Conservation (phyloP, 495 filamentous ascomycete genomes). For the Aspergillus asperescens region DNA sequence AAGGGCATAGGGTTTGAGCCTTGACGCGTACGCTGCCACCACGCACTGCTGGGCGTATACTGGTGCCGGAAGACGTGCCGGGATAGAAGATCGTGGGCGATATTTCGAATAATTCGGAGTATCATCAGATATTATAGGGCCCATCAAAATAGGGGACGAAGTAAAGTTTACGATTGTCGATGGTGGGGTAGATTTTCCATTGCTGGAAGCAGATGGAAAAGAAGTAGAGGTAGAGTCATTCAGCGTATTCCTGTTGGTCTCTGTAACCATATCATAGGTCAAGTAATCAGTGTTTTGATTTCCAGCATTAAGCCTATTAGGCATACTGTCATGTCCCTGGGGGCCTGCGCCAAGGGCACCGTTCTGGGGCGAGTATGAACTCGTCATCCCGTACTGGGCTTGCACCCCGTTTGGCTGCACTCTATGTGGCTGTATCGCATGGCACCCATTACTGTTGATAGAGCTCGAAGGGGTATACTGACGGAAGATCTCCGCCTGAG, state of each 20-base stretch:
- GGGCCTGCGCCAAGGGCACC: not conserved
- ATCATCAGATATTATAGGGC: conserved; percentile 9
- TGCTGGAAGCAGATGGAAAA: conserved; percentile 4
- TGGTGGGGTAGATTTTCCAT: conserved; percentile 31
- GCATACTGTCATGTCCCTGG: not conserved
- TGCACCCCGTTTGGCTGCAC: not conserved
- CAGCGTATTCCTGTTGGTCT: conserved; percentile 24
- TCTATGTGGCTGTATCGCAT: not conserved
- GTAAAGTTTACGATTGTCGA: conserved; percentile 17
- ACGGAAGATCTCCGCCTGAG: conserved; percentile 10
- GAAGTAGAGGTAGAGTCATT: conserved; percentile 28
- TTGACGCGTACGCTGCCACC: conserved; percentile 78
- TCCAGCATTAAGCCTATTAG: conserved; percentile 5
- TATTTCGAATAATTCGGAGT: conserved; percentile 29
- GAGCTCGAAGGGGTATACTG: conserved; percentile 6
- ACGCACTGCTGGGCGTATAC: conserved; percentile 87
- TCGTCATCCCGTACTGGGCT: not conserved
- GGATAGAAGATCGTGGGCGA: conserved; percentile 73
- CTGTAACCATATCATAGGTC: conserved; percentile 17
- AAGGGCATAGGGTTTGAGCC: conserved; percentile 83
- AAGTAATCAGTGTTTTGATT: conserved; percentile 9
- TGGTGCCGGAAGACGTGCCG: conserved; percentile 59
- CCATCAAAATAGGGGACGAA: conserved; percentile 14
- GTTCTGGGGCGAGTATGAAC: not conserved
- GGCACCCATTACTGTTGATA: conserved; percentile 1